phyloP scores from a whole-genome alignment of 495 filamentous ascomycete genomes.

The Penicillium lividum region DNA sequence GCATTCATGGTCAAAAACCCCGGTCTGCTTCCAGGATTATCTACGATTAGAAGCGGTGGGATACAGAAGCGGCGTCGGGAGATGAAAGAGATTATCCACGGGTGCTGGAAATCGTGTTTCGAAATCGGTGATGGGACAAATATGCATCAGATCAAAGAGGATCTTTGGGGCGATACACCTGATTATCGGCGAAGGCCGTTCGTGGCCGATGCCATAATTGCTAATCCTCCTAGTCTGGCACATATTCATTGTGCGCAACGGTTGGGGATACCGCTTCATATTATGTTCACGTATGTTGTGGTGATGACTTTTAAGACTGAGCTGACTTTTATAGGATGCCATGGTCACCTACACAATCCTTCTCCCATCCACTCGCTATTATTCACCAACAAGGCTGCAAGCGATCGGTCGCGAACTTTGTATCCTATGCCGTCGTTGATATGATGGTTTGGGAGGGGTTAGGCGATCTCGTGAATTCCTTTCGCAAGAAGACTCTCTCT shows the following conservation, averaged over 20 bases:
- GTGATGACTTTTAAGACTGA: neutral
- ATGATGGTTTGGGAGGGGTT: constrained; percentile 84
- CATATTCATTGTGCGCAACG: constrained; percentile 81
- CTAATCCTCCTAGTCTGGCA: constrained; percentile 81
- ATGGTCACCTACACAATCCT: constrained; percentile 55
- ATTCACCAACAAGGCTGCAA: constrained; percentile 53
- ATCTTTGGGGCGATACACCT: constrained; percentile 33
- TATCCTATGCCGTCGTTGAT: constrained; percentile 75
- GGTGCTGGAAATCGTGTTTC: constrained; percentile 78
- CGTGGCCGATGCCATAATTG: constrained; percentile 80
- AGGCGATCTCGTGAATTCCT: constrained; percentile 74
- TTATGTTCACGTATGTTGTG: constrained; percentile 71
- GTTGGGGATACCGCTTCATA: constrained; percentile 73
- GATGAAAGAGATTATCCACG: constrained; percentile 69
- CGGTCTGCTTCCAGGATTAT: constrained; percentile 71
- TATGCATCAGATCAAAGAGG: constrained; percentile 45
- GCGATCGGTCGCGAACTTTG: constrained; percentile 64
- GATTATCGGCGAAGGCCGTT: constrained; percentile 58
- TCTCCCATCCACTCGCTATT: constrained; percentile 59
- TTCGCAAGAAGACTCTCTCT: constrained; percentile 63
- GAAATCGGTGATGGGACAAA: constrained; percentile 60
- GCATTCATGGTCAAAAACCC: constrained; percentile 88
- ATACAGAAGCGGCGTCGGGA: constrained; percentile 63
- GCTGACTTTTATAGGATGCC: constrained; percentile 52
- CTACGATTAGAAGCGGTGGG: constrained; percentile 66